Conservation (phyloP, 2,329 filamentous ascomycete species). For the Cordyceps fumosorosea region DNA sequence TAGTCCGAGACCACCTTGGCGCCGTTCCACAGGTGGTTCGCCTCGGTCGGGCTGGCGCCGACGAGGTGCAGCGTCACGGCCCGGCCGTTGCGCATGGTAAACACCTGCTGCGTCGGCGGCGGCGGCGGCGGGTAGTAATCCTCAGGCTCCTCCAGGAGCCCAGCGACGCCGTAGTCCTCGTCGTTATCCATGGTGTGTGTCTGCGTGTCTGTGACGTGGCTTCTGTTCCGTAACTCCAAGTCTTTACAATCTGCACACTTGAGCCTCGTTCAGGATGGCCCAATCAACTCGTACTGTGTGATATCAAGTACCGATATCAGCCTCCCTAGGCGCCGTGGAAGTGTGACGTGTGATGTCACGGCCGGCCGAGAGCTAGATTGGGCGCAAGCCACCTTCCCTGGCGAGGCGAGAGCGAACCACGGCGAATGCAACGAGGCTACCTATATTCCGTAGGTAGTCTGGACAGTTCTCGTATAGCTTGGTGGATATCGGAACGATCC, state of each 20-base stretch:
- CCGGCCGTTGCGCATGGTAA: slow-evolving; percentile 61
- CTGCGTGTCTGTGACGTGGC: background rate
- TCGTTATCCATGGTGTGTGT: slow-evolving; percentile 18
- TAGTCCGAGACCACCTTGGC: slow-evolving; percentile 70
- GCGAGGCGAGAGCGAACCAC: background rate
- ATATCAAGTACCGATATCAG: background rate
- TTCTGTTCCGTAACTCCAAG: no score
- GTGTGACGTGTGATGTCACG: slow-evolving; percentile 5
- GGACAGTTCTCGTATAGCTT: background rate
- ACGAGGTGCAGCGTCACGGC: slow-evolving; percentile 69
- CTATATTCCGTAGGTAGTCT: no score
- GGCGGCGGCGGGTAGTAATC: slow-evolving; percentile 75
- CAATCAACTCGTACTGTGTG: background rate
- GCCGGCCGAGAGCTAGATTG: background rate
- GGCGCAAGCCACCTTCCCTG: background rate
- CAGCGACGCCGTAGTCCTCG: slow-evolving; percentile 32
- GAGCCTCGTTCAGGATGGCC: background rate
- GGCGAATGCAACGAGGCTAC: background rate
- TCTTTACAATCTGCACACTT: no score
- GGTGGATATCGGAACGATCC: background rate
- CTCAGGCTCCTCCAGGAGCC: slow-evolving; percentile 73
- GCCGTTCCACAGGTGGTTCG: slow-evolving; percentile 88
- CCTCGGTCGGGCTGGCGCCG: slow-evolving; percentile 83
- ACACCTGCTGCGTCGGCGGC: slow-evolving; percentile 64
- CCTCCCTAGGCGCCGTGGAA: background rate